Base-by-base conservation (phyloP, 2,329 filamentous ascomycete genomes). In the Pezicula rhizophila region DNA sequence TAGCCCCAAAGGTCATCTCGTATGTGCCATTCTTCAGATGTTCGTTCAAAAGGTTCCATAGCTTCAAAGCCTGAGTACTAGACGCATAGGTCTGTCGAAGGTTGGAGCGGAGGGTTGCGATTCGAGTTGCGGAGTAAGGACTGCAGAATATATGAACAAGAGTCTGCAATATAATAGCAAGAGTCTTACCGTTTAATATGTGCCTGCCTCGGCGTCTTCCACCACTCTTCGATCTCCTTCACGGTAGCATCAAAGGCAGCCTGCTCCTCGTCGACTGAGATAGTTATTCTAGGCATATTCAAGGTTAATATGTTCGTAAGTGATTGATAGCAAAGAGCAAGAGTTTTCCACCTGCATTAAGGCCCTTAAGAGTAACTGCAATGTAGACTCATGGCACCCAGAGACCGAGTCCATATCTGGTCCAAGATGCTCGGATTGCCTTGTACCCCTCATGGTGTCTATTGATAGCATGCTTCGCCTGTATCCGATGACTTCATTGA, bases 1-100 rank as follows among this genome's bases (percentile, higher is more conserved):
- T 70, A 8, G 64, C 66, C 38, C 68, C 67, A 42, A 68, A 70
- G 2, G 67, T 69, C 41, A 66, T 54, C 45, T 70, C 67, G 14
- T 54, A 51, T 1, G 68, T 70, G 4, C 61, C 61, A 48, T 64
- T 64, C 31, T 54, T 56, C 33, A 58, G 59, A 51, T 70, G 68
- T 15, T 59, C 59, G 17, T 64, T 54, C 2, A 70, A 60, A 15
- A 62, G 57, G 8, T 60, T 54, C 68, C 68, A 70, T 5, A 70
- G 63, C 59, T 70, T 70, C 28, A 62, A 34, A 5, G 58, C 67
- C 49, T 68, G 66, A 0, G 51, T 51, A 14, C 60, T 65, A 2
- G 67, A 68, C 0, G 60, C 48, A n/a, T 59, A 59, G 1, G 58
- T 58, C 1, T 59, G 52, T 2, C 60, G 57, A 14, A 68, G 56